Percentiles rank a stretch among this genome's conserved stretches.
Evolutionary conservation across 2,329 filamentous ascomycete genomes (phyloP).

Genomic region (Fusarium sacchari): DNA sequence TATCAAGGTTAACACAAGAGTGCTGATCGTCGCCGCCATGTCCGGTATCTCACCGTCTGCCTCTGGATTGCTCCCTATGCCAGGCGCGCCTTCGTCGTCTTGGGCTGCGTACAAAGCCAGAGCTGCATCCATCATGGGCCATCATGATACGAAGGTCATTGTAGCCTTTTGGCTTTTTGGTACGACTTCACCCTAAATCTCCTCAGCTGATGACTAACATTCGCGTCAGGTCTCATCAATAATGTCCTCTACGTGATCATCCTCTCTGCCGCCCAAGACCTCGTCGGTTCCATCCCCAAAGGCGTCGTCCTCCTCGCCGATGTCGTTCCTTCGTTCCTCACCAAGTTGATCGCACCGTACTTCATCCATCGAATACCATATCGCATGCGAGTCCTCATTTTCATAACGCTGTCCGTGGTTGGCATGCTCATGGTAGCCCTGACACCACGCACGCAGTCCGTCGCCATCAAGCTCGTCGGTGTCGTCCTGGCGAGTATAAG

Average conservation of each 20-base stretch:
- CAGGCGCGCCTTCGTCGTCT: conserved; percentile 69
- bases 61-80: conserved; percentile 64
- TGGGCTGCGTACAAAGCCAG: conserved; percentile 79
- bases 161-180: conserved; percentile 94
- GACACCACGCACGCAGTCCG: conserved; percentile 72
- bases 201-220: not conserved
- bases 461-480: conserved; percentile 81
- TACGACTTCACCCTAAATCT: conserved; percentile 49
- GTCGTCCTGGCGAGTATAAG: conserved; percentile 87
- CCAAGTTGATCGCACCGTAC: conserved; percentile 90
- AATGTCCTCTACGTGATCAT: conserved; percentile 99
- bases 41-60: conserved; percentile 54
- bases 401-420: conserved; percentile 77
- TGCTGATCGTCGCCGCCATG: conserved; percentile 33
- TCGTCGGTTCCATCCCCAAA: conserved; percentile 92
- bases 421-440: conserved; percentile 93
- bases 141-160: conserved; percentile 76
- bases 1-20: not conserved
- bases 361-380: conserved; percentile 93
- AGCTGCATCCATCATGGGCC: conserved; percentile 69
- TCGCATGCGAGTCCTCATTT: conserved; percentile 74
- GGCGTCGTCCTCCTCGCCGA: conserved; percentile 93
- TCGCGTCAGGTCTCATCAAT: conserved; percentile 72
- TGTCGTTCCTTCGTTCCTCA: conserved; percentile 87
- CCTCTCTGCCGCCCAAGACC: conserved; percentile 92